Conservation (phyloP, 495 filamentous ascomycete species). For the Pyrenula aspistea region DNA sequence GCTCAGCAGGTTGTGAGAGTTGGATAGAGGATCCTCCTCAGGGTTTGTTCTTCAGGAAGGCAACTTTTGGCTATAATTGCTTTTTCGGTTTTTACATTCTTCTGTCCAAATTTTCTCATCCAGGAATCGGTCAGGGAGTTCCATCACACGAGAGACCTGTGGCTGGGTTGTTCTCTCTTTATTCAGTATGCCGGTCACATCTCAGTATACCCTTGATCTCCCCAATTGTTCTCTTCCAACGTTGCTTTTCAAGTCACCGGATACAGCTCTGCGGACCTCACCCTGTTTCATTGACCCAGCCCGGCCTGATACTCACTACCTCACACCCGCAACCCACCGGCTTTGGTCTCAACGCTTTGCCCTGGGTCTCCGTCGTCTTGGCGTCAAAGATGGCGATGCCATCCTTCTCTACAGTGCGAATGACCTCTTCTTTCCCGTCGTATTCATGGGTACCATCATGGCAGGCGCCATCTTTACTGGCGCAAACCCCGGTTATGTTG, state of each 20-base stretch:
- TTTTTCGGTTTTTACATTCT: too few relatives aligned
- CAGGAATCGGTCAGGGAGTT: too few relatives aligned
- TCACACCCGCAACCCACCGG: conserved; percentile 48
- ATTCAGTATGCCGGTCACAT: neutral
- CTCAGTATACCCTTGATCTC: conserved; percentile 18
- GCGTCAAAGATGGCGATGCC: conserved; percentile 56
- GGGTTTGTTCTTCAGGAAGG: too few relatives aligned
- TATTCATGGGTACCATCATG: conserved; percentile 63
- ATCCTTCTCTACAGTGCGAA: conserved; percentile 64
- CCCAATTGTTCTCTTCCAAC: conserved; percentile 37
- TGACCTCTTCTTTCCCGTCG: conserved; percentile 58
- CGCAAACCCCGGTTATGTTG: conserved; percentile 64
- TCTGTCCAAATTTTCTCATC: too few relatives aligned
- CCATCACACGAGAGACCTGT: too few relatives aligned
- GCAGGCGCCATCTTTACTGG: conserved; percentile 72
- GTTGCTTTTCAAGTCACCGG: conserved; percentile 35
- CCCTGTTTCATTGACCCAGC: conserved; percentile 41
- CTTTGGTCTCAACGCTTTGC: conserved; percentile 62
- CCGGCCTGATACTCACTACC: conserved; percentile 40
- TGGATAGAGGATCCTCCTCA: too few relatives aligned
- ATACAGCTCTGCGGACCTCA: conserved; percentile 27
- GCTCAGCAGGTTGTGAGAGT: too few relatives aligned
- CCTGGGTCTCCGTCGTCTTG: conserved; percentile 50
- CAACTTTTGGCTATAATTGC: too few relatives aligned
- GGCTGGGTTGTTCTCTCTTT: neutral